Base-by-base conservation (phyloP, 2,329 filamentous ascomycete species). In the Ascochyta pisi region DNA sequence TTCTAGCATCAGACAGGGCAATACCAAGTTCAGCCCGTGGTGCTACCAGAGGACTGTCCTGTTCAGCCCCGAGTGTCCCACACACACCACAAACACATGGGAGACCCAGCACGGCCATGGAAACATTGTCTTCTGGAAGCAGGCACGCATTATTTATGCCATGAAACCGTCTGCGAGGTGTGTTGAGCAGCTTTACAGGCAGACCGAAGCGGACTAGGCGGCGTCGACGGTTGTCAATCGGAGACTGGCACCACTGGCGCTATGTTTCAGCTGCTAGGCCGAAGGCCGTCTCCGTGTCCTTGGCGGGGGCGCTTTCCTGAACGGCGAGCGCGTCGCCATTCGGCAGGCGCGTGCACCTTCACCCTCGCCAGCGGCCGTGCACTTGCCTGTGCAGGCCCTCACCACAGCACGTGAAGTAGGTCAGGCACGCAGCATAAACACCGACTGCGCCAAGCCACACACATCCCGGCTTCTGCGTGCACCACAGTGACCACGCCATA, bases 371-470 rank as follows among this genome's bases (percentile, higher is more conserved):
- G 27, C 40, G 41, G 39, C 16, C 27, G 34, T 31, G 15, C 37
- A 54, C 10, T 27, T 31, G 35, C 43, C 16, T 35, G 34, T 24
- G 15, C 37, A 48, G 10, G 16, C 47, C 35, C 31, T 41, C 39
- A 37, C 54, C 19, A 29, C 50, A 57, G 54, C 55, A 51, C 62
- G 39, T 68, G 68, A 72, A 71, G 72, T 68, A 58, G 61, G 37
- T 35, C 8, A 29, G 6, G 29, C 29, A 31, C 29, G 29, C 12
- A 40, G 37, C 53, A 50, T 33, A 50, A 22, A 50, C 52, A 46
- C 24, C 35, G 44, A 42, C 31, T 39, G 16, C 38, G 13, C 43
- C 43, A 16, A 19, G n/a, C n/a, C 43, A 38, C 29, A 42, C 50
- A 23, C 38, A 47, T n/a, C 50, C 50, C 12, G 42, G 50, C 57